A percentile compares a stretch with the other conserved stretches of the same genome.
phyloP scores from a whole-genome alignment of 257 asterid genomes.

The Verbascum thapsus region DNA sequence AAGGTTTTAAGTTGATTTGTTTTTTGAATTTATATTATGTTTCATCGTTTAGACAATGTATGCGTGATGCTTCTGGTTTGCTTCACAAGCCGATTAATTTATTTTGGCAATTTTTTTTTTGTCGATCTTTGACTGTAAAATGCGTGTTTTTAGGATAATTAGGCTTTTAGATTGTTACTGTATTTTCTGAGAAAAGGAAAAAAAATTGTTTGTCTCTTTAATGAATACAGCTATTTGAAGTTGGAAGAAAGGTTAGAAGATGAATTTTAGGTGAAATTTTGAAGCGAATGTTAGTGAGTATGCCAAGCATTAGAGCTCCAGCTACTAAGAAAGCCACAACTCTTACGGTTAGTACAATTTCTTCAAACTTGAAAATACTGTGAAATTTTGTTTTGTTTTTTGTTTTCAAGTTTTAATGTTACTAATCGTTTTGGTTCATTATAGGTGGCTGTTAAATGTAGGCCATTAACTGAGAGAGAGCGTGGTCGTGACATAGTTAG shows the following conservation, averaged over 20 bases:
- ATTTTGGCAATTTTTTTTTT: conserved; percentile 11
- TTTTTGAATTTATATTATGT: background rate
- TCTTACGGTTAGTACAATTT: conserved; percentile 54
- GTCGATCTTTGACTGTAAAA: conserved; percentile 1
- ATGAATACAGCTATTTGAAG: conserved; percentile 22
- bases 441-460: conserved; percentile 92
- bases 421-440: conserved; percentile 13
- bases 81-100: conserved; percentile 9
- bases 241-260: conserved; percentile 22
- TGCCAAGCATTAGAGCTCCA: conserved; percentile 85
- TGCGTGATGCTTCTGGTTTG: conserved; percentile 9
- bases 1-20: background rate
- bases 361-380: conserved; percentile 7
- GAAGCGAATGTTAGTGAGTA: conserved; percentile 56
- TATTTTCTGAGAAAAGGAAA: conserved; percentile 1
- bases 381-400: background rate
- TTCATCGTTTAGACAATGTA: background rate
- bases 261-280: conserved; percentile 24
- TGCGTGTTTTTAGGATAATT: conserved; percentile 14
- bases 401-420: conserved; percentile 2
- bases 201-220: background rate
- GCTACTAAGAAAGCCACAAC: conserved; percentile 75
- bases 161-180: background rate
- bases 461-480: conserved; percentile 78
- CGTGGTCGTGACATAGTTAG: conserved; percentile 72